Conservation (phyloP, 2,329 filamentous ascomycete genomes). For the Malbranchea zuffiana region DNA sequence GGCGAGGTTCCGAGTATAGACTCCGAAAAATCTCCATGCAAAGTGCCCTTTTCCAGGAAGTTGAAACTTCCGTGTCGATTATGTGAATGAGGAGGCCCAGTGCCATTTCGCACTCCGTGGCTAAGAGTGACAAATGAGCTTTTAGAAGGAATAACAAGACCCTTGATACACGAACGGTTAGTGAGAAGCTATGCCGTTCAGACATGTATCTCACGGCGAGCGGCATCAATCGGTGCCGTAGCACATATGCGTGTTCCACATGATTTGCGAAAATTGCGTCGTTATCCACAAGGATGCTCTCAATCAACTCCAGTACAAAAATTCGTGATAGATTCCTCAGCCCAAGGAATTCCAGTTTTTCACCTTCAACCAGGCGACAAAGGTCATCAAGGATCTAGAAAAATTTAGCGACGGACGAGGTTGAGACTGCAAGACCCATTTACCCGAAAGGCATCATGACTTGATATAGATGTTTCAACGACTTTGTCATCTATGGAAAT, state of each 20-base stretch:
- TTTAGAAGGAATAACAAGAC: constrained; percentile 74
- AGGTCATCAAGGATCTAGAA: constrained; percentile 72
- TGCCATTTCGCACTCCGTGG: constrained; percentile 70
- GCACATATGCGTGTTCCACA: constrained; percentile 66
- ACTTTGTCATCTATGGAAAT: constrained; percentile 53
- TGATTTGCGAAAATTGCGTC: constrained; percentile 67
- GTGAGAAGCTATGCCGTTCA: constrained; percentile 66
- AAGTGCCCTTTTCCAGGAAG: constrained; percentile 74
- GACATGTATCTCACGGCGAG: constrained; percentile 68
- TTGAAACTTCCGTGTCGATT: constrained; percentile 69
- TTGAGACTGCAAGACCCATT: too few relatives aligned
- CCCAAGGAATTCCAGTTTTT: constrained; percentile 69
- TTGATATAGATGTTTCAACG: constrained; percentile 60
- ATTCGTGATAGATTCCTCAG: constrained; percentile 68
- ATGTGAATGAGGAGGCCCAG: constrained; percentile 73
- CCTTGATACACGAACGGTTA: constrained; percentile 69
- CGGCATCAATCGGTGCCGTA: constrained; percentile 70
- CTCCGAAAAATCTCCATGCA: constrained; percentile 86
- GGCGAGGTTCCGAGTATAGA: constrained; percentile 67
- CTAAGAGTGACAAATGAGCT: constrained; percentile 62
- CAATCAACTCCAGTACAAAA: constrained; percentile 82
- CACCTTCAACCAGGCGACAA: constrained; percentile 74
- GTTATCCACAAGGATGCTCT: constrained; percentile 80
- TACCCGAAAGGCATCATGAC: constrained; percentile 73
- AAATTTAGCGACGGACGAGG: constrained; percentile 13